A percentile compares a stretch with the other conserved stretches of the same genome.
phyloP scores from a whole-genome alignment of 345 rosid genomes.

The Sisymbrium irio region DNA sequence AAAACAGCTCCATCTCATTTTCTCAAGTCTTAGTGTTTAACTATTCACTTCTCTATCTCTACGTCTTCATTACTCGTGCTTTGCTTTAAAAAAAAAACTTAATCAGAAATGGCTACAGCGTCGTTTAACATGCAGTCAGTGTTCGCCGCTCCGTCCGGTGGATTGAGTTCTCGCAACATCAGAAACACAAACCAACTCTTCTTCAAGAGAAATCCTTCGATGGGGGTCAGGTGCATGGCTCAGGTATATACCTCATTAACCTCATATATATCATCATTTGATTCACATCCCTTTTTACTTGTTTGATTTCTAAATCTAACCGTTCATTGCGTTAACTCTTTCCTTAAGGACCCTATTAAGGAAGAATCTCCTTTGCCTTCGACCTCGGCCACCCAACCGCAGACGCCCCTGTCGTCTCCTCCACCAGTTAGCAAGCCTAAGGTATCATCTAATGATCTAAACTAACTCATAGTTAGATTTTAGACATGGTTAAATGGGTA shows the following conservation, averaged over 20 bases:
- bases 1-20: neutral
- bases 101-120: slow-evolving; percentile 39
- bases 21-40: neutral
- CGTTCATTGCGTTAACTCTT: neutral
- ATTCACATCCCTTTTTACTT: neutral
- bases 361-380: slow-evolving; percentile 14
- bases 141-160: slow-evolving; percentile 34
- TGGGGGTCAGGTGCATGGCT: slow-evolving; percentile 43
- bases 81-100: neutral
- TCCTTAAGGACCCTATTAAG: slow-evolving; percentile 18
- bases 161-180: slow-evolving; percentile 14
- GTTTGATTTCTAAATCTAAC: neutral
- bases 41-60: neutral
- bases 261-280: neutral
- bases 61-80: neutral
- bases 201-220: slow-evolving; percentile 23
- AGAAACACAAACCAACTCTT: slow-evolving; percentile 28
- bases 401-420: slow-evolving; percentile 22
- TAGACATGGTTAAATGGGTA: no score
- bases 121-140: slow-evolving; percentile 41
- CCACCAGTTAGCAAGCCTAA: slow-evolving; percentile 32
- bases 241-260: slow-evolving; percentile 28
- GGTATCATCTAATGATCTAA: slow-evolving; percentile 14
- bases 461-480: neutral
- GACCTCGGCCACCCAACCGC: slow-evolving; percentile 11